A percentile compares a stretch with the other conserved stretches of the same genome.
These are phyloP conservation scores for Gossypium longicalyx DNA, from an alignment of 345 rosid species.

Conservation along the genomic window DNA sequence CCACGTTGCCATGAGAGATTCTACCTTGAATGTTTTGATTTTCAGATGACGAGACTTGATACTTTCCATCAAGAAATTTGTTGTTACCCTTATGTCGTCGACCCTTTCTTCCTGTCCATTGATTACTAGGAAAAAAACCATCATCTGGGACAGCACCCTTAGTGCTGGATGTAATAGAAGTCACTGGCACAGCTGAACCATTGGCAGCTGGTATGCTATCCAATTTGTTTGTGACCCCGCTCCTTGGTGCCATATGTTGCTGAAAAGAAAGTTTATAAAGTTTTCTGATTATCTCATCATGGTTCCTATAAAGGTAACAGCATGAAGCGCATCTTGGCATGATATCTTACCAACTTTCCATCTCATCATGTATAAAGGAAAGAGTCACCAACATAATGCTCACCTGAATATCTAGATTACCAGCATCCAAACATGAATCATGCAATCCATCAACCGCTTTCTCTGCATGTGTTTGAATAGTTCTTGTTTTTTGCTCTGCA, in stretches of 20 bases:
- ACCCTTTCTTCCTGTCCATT: constrained; percentile 58
- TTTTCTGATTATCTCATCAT: background rate
- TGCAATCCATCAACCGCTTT: constrained; percentile 29
- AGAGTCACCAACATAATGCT: constrained; percentile 17
- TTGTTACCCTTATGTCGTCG: constrained; percentile 70
- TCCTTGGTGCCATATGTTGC: constrained; percentile 33
- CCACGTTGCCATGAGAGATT: constrained; percentile 21
- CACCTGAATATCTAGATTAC: constrained; percentile 32
- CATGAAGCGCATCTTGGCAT: background rate
- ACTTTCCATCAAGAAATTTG: constrained; percentile 50
- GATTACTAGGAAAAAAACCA: constrained; percentile 42
- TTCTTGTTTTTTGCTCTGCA: constrained; percentile 70
- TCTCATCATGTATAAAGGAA: constrained; percentile 14
- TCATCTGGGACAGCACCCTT: constrained; percentile 37
- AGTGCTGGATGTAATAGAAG: constrained; percentile 26
- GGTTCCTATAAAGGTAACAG: background rate
- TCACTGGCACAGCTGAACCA: constrained; percentile 24
- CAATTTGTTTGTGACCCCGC: constrained; percentile 32
- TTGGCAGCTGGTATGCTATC: constrained; percentile 28
- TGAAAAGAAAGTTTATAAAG: constrained; percentile 24
- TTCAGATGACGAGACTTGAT: constrained; percentile 34
- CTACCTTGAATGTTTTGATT: constrained; percentile 45
- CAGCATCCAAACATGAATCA: constrained; percentile 30
- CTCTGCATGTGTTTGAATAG: constrained; percentile 31
- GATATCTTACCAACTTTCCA: constrained; percentile 7